phyloP scores from a whole-genome alignment of 2,329 filamentous ascomycete genomes.

The Ceratocystis eucalypticola region DNA sequence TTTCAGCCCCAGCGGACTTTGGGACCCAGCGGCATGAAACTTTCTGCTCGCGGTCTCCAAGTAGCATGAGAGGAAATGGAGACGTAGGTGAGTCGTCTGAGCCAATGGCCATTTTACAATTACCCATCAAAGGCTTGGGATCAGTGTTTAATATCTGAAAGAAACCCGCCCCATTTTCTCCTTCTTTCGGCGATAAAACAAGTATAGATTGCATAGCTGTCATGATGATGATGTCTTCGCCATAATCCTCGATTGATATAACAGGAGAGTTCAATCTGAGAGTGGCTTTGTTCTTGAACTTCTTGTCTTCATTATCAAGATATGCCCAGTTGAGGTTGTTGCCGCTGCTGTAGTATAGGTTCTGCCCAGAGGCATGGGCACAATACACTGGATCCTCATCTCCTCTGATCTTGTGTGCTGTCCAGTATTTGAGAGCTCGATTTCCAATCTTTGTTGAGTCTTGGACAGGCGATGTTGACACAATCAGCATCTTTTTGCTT shows the following conservation, averaged over 20 bases:
- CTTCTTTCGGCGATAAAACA: conserved; percentile 24
- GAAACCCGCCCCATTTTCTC: background rate
- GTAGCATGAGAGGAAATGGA: conserved; percentile 32
- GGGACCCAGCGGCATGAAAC: conserved; percentile 41
- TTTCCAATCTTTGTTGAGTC: conserved; percentile 21
- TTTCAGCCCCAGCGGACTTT: conserved; percentile 30
- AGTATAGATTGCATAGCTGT: conserved; percentile 43
- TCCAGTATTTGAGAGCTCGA: conserved; percentile 38
- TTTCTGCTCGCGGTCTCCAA: conserved; percentile 35
- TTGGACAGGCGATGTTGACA: conserved; percentile 28
- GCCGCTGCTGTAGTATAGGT: conserved; percentile 44
- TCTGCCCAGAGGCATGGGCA: conserved; percentile 40
- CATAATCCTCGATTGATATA: conserved; percentile 34
- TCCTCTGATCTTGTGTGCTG: conserved; percentile 35
- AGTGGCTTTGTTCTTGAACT: conserved; percentile 34
- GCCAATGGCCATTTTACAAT: conserved; percentile 35
- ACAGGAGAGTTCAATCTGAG: conserved; percentile 42
- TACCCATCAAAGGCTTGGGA: conserved; percentile 4
- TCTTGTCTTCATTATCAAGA: conserved; percentile 39
- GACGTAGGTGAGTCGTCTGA: conserved; percentile 23
- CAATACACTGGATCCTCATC: conserved; percentile 40
- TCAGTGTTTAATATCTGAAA: conserved; percentile 11
- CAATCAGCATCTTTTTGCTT: conserved; percentile 41
- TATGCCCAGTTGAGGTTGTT: conserved; percentile 41
- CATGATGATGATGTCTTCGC: conserved; percentile 37